Base-by-base conservation (phyloP, 495 filamentous ascomycete genomes). In the Cercophora samala region DNA sequence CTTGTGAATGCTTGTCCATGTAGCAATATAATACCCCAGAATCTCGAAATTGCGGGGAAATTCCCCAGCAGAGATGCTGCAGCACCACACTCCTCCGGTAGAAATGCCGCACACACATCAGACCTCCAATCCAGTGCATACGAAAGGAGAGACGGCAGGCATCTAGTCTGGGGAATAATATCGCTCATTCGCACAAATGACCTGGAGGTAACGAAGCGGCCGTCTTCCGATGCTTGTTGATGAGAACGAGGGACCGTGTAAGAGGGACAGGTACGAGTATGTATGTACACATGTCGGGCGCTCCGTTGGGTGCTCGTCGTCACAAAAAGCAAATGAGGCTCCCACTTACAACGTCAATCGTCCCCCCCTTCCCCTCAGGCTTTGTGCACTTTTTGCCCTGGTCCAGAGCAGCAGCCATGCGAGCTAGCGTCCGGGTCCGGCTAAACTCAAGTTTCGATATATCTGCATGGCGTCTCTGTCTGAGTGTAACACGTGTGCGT, bases 371-470 rank as follows among this genome's bases (percentile, higher is more conserved):
- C 37, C 37, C 13, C 37, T 29, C 4, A 8, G 37, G 37, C 37
- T 46, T 46, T 46, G 37, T 46, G 37, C 37, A 46, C 37, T 46
- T 46, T n/a, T 46, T 46, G 37, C 37, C 37, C 37, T 46, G 37
- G 9, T 17, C 15, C 37, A 46, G 9, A 46, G 9, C 37, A 46
- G 9, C 37, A 46, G 37, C 37, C 37, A 46, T 46, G 37, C 9
- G 29, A 60, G 23, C n/a, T 60, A 60, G 58, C 58, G 58, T 60
- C 58, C 23, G 21, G 24, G 23, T 60, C 58, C 58, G 58, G 58
- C 26, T 60, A 60, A 60, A 60, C 5, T 60, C 58, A 18, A 22
- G 23, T 23, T 23, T 25, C 21, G 24, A 60, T 60, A 25, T 29
- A 24, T 46, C 58, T 60, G 58, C 58, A 60, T 29, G 58, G 58